These are phyloP conservation scores for Glomus cerebriforme DNA, from an alignment of 192 early-diverging fungal genomes.

Conservation along the genomic window DNA sequence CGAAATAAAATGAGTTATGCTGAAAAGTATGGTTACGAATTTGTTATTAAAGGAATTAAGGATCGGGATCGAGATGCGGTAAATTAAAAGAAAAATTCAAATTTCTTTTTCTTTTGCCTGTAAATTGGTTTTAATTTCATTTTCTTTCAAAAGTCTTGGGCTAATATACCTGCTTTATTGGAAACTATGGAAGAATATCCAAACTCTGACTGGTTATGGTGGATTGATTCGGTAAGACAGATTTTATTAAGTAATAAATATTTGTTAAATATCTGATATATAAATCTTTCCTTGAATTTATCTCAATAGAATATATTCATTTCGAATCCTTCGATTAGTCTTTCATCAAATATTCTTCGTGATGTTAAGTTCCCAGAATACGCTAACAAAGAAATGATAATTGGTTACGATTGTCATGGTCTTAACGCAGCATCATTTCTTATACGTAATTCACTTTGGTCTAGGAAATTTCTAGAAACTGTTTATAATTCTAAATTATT, in stretches of 20 bases:
- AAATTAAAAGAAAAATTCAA: neutral
- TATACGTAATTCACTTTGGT: conserved; percentile 8
- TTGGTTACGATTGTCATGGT: conserved; percentile 6
- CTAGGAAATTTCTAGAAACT: neutral
- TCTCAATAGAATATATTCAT: neutral
- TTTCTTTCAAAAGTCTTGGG: neutral
- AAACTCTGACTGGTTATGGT: conserved; percentile 6
- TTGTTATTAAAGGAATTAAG: neutral
- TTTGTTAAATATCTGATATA: neutral
- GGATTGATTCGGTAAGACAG: neutral
- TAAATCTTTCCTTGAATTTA: neutral
- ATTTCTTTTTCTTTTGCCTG: too few relatives aligned
- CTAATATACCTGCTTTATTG: neutral
- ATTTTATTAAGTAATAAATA: too few relatives aligned
- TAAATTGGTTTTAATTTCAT: too few relatives aligned
- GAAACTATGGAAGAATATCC: conserved; percentile 17
- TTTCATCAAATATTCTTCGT: neutral
- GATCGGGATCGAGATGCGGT: neutral
- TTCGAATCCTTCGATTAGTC: neutral
- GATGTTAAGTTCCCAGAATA: neutral
- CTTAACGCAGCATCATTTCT: conserved; percentile 6
- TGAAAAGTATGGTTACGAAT: neutral
- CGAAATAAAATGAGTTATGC: neutral
- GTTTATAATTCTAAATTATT: neutral
- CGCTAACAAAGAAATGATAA: neutral